Evolutionary conservation across 2,329 filamentous ascomycete genomes (phyloP), one percentile per base, ranked within the genome.

Genomic region (Phaeosphaeriaceae sp.): DNA sequence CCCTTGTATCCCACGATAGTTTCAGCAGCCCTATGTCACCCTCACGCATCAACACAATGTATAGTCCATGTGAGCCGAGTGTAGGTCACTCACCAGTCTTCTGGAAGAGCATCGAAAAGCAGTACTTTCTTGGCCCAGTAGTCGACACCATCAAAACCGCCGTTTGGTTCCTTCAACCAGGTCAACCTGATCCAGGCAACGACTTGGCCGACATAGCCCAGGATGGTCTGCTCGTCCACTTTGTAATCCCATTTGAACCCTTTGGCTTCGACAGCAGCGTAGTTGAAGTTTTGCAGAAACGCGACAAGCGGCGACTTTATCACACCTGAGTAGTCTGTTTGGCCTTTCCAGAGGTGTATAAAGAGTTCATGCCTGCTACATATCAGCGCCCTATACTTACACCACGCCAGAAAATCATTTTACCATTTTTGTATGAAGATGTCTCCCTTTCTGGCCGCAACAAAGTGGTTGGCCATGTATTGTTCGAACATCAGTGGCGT

Each of bases 391-490:
- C 11, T 36, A n/a, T n/a, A n/a, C 27, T 6, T 31, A 11, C 27
- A 31, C 6, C 11, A 6, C 27, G 11, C 27, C 6, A 6, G 27
- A 31, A 31, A 31, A 31, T 31, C 27, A 31, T 9, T 55, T 80
- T 75, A 80, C 80, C 82, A 56, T 68, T 73, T 65, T 61, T 76
- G 79, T 54, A 83, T 79, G 57, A 83, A 82, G 0, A 68, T 67
- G 52, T 82, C 79, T 10, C 76, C 75, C 36, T 78, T 78, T 40
- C 80, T 76, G 1, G 76, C 67, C 1, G 79, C 79, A 13, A 83
- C 74, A 58, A 83, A 82, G 48, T 79, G 77, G 51, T 83, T 84
- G 24, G 70, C 67, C 46, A 74, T 72, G 7, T 60, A 51, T 20
- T 70, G 66, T 2, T 53, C 68, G 36, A 70, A 72, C 58, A 72